A percentile compares a stretch with the other conserved stretches of the same genome.
phyloP scores from a whole-genome alignment of 1,284 basidiomycete genomes.

The Heimioporus retisporus region DNA sequence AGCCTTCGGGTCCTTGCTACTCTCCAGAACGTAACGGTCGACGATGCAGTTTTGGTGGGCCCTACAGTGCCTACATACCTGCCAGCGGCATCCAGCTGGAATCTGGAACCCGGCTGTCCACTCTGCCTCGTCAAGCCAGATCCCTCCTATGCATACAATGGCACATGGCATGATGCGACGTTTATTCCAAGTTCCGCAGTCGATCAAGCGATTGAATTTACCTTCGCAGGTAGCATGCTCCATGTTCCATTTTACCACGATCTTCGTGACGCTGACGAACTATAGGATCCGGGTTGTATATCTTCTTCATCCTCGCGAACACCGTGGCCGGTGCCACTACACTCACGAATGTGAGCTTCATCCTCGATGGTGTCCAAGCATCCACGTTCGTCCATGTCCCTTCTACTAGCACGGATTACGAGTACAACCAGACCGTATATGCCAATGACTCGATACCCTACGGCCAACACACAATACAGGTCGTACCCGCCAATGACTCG shows the following conservation, averaged over 20 bases:
- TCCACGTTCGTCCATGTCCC: slow-evolving; percentile 7
- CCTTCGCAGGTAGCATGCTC: slow-evolving; percentile 21
- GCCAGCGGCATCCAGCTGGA: too few relatives aligned
- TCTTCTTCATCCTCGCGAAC: slow-evolving; percentile 32
- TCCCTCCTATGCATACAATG: slow-evolving; percentile 15
- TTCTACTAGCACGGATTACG: slow-evolving; percentile 7
- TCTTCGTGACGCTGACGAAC: slow-evolving; percentile 11
- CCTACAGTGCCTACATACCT: too few relatives aligned
- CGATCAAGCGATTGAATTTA: slow-evolving; percentile 14
- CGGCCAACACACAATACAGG: slow-evolving; percentile 22
- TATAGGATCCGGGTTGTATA: slow-evolving; percentile 15
- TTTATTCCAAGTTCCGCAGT: background rate
- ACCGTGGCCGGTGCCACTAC: background rate
- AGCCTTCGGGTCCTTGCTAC: slow-evolving; percentile 2
- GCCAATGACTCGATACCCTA: slow-evolving; percentile 14
- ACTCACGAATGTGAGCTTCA: slow-evolving; percentile 16
- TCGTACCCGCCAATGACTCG: slow-evolving; percentile 10
- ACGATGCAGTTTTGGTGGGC: slow-evolving; percentile 19
- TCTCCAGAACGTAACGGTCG: slow-evolving; percentile 31
- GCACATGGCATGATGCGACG: slow-evolving; percentile 31
- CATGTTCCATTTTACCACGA: background rate
- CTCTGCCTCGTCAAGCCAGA: slow-evolving; percentile 13
- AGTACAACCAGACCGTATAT: slow-evolving; percentile 31
- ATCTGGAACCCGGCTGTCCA: too few relatives aligned
- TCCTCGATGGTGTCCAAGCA: slow-evolving; percentile 16